These are phyloP conservation scores for Cryphonectria japonica DNA, from an alignment of 2,329 filamentous ascomycete species.

Conservation along the genomic window DNA sequence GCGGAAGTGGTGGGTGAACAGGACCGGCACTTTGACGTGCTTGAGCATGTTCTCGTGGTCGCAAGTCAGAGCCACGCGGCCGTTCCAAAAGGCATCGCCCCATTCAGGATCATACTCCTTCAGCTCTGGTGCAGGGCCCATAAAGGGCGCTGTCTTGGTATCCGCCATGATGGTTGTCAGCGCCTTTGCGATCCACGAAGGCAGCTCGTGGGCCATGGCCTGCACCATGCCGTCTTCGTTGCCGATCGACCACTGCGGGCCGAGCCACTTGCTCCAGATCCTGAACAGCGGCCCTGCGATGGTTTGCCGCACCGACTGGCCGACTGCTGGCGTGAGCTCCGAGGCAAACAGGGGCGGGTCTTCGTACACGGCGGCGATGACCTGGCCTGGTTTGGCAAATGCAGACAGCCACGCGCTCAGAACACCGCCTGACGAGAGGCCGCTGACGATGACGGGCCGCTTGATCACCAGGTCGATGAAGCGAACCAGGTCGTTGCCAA, in stretches of 20 bases:
- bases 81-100: constrained; percentile 26
- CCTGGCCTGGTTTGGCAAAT: constrained; percentile 29
- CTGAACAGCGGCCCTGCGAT: constrained; percentile 29
- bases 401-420: constrained; percentile 30
- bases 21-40: constrained; percentile 30
- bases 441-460: constrained; percentile 29
- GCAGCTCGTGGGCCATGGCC: constrained; percentile 29
- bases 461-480: constrained; percentile 30
- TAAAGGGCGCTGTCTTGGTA: constrained; percentile 23
- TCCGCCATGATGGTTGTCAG: constrained; percentile 25
- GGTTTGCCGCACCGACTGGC: constrained; percentile 25
- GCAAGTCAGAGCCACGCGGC: constrained; percentile 24
- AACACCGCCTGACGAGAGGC: constrained; percentile 31
- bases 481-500: constrained; percentile 31
- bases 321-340: constrained; percentile 27
- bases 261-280: constrained; percentile 31
- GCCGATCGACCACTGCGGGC: constrained; percentile 30
- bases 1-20: constrained; percentile 31
- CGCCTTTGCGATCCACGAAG: constrained; percentile 24
- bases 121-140: constrained; percentile 23
- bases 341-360: constrained; percentile 31
- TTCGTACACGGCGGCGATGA: constrained; percentile 29
- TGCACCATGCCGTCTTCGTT: constrained; percentile 27
- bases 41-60: constrained; percentile 30
- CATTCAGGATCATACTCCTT: constrained; percentile 31